Percentiles rank a stretch among this genome's conserved stretches.
Conservation (phyloP, 2,329 filamentous ascomycete genomes). For the Alternaria infectoria region DNA sequence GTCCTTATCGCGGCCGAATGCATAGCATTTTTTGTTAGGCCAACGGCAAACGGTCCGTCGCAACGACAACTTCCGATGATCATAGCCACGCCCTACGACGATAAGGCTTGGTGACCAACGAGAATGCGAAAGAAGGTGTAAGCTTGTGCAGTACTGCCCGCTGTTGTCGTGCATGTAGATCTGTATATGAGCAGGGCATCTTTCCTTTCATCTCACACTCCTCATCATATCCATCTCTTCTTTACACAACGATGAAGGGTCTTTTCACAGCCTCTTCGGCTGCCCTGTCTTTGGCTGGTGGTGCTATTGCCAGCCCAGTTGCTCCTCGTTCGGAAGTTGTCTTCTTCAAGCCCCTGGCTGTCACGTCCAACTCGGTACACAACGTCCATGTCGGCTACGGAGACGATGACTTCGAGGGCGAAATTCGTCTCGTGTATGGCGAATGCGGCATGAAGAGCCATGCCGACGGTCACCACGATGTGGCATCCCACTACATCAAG, state of each 20-base stretch:
- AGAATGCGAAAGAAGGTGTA: conserved; percentile 8
- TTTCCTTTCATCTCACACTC: background rate
- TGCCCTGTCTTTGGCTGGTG: conserved; percentile 34
- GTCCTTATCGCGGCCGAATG: conserved; percentile 25
- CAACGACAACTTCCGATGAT: background rate
- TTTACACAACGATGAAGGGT: conserved; percentile 31
- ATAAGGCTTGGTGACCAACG: conserved; percentile 29
- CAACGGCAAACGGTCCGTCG: background rate
- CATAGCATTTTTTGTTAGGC: conserved; percentile 1
- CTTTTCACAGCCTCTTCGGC: conserved; percentile 34
- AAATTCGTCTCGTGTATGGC: conserved; percentile 55
- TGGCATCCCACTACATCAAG: conserved; percentile 47
- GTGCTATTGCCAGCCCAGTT: conserved; percentile 25
- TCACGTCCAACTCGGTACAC: conserved; percentile 53
- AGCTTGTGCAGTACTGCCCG: background rate
- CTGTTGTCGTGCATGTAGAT: background rate
- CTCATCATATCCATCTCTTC: background rate
- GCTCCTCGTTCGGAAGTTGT: conserved; percentile 30
- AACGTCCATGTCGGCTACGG: conserved; percentile 57
- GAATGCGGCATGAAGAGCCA: conserved; percentile 48
- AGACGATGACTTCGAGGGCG: conserved; percentile 50
- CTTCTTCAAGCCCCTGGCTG: conserved; percentile 41
- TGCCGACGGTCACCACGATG: conserved; percentile 52
- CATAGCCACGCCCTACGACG: conserved; percentile 4
- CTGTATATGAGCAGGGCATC: conserved; percentile 22